Percentiles rank a stretch among this genome's conserved stretches.
phyloP scores from a whole-genome alignment of 2,329 filamentous ascomycete species.

The Teratosphaeria destructans region DNA sequence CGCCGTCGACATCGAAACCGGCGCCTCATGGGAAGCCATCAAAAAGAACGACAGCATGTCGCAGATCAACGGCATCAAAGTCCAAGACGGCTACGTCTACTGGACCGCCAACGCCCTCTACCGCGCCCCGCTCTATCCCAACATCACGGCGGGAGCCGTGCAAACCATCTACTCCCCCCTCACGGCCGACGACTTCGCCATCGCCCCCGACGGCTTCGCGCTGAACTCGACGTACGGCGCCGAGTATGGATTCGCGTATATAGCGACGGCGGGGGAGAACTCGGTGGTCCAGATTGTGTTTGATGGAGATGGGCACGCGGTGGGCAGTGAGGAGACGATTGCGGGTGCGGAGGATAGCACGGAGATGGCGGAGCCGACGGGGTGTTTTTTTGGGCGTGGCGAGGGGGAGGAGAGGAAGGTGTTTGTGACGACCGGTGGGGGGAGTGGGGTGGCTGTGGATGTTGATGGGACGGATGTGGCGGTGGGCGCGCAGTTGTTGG shows the following conservation, averaged over 20 bases:
- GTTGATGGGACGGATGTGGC: not conserved
- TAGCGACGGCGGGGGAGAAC: not conserved
- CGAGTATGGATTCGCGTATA: not conserved
- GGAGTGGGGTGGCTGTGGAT: not conserved
- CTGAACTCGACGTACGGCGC: not conserved
- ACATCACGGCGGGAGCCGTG: not conserved
- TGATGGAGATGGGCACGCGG: not conserved
- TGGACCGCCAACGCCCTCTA: not conserved
- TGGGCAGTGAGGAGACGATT: not conserved
- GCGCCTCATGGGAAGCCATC: not conserved
- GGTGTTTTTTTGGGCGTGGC: not conserved
- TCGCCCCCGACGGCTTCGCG: not conserved
- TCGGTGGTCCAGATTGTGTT: not conserved
- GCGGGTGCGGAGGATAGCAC: not conserved
- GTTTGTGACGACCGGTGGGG: not conserved
- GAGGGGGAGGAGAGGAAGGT: not conserved
- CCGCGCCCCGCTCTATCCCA: not conserved
- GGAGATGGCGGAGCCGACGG: not conserved
- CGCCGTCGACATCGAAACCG: not conserved
- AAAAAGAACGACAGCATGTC: not conserved
- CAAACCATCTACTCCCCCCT: not conserved
- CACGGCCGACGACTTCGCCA: not conserved
- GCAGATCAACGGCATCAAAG: not conserved
- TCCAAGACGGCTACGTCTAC: not conserved
- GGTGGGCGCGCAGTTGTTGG: not conserved